Conservation (phyloP, 768 basidiomycete genomes). For the Leccinum pellstonianum region DNA sequence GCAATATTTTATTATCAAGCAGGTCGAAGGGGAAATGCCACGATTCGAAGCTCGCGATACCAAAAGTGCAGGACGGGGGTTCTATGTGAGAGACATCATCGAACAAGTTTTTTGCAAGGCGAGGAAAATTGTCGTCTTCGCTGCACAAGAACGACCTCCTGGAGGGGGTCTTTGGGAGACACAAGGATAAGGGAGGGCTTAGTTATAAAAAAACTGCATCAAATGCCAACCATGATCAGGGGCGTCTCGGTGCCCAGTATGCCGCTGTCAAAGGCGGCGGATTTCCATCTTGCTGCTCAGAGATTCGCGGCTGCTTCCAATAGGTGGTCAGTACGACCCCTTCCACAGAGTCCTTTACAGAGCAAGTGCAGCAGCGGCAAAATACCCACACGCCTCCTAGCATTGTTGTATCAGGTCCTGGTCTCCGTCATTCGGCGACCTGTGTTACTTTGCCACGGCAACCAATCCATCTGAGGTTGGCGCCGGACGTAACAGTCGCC, state of each 20-base stretch:
- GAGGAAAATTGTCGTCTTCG: too few relatives aligned
- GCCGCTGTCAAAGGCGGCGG: too few relatives aligned
- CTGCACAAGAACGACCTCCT: too few relatives aligned
- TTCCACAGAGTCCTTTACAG: slow-evolving; percentile 49
- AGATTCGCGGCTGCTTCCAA: slow-evolving; percentile 69
- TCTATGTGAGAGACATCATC: too few relatives aligned
- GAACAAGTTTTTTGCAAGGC: too few relatives aligned
- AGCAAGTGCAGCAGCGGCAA: slow-evolving; percentile 42
- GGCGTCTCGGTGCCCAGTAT: too few relatives aligned
- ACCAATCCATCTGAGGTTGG: slow-evolving; percentile 31
- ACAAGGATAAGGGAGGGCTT: too few relatives aligned
- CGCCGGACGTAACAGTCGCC: slow-evolving; percentile 73
- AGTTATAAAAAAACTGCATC: too few relatives aligned
- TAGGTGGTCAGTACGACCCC: slow-evolving; percentile 48
- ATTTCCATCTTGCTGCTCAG: slow-evolving; percentile 34
- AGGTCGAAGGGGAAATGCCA: slow-evolving; percentile 62
- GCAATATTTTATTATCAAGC: slow-evolving; percentile 81
- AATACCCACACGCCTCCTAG: slow-evolving; percentile 38
- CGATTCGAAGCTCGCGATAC: too few relatives aligned
- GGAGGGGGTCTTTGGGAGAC: too few relatives aligned
- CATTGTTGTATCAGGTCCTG: slow-evolving; percentile 54
- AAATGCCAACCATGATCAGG: too few relatives aligned
- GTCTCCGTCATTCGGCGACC: slow-evolving; percentile 72
- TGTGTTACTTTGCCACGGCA: slow-evolving; percentile 55
- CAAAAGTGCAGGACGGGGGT: too few relatives aligned